Conservation (phyloP, 257 asterid genomes). For the Cinchona pubescens region DNA sequence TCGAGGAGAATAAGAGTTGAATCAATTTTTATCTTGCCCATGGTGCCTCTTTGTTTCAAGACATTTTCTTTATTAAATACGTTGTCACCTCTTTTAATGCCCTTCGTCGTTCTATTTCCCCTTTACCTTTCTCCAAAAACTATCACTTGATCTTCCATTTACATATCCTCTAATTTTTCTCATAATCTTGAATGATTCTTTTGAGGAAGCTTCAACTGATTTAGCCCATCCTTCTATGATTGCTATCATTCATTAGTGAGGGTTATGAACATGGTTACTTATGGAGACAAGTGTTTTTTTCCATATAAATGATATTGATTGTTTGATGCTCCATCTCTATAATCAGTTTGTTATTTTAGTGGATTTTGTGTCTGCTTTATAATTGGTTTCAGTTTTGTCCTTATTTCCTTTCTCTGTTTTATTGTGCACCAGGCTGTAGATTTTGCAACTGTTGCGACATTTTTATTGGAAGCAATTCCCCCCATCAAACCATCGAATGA, state of each 20-base stretch:
- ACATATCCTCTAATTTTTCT: background rate
- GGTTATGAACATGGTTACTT: background rate
- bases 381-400: conserved; percentile 15
- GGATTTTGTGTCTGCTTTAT: background rate
- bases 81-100: background rate
- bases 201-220: background rate
- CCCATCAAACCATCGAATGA: conserved; percentile 49
- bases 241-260: background rate
- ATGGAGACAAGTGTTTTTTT: background rate
- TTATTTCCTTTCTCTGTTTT: conserved; percentile 3
- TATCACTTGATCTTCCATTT: background rate
- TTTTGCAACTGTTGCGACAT: conserved; percentile 69
- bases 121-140: background rate
- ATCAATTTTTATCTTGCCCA: background rate
- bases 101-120: background rate
- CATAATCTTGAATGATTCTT: background rate
- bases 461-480: conserved; percentile 78
- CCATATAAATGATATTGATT: background rate
- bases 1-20: background rate
- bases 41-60: background rate
- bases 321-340: background rate
- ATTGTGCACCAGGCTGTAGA: conserved; percentile 63
- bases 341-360: conserved; percentile 1
- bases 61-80: background rate
- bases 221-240: background rate